Evolutionary conservation across 2,329 filamentous ascomycete species (phyloP).

Genomic region (Beauveria scarabaeidicola): DNA sequence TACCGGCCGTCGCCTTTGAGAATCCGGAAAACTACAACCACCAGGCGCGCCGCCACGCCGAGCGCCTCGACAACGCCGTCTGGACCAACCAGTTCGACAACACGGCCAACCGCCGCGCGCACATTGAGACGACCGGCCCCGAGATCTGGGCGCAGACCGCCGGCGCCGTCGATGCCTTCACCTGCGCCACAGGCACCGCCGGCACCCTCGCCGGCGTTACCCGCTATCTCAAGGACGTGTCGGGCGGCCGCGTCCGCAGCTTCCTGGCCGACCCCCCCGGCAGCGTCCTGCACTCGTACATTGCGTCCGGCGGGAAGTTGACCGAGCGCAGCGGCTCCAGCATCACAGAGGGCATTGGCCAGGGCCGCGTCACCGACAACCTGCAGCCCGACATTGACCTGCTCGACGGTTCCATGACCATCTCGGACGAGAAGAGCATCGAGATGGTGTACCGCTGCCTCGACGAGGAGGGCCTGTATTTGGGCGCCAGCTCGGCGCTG

Average conservation of each 20-base stretch:
- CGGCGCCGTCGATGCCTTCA: conserved; percentile 86
- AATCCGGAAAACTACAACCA: conserved; percentile 98
- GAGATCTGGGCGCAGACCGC: conserved; percentile 93
- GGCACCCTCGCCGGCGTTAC: conserved; percentile 87
- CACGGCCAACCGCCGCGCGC: conserved; percentile 82
- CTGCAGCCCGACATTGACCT: conserved; percentile 74
- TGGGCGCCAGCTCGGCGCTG: conserved; percentile 85
- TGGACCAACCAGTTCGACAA: conserved; percentile 99
- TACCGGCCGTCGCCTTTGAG: conserved; percentile 91
- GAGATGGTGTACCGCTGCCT: conserved; percentile 96
- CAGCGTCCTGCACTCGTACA: conserved; percentile 86
- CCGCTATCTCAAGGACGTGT: conserved; percentile 77
- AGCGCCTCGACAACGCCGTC: conserved; percentile 74
- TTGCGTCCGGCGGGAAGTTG: conserved; percentile 74
- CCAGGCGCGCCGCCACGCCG: conserved; percentile 85
- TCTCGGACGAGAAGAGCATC: conserved; percentile 89
- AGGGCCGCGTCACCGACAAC: conserved; percentile 95
- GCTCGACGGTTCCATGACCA: conserved; percentile 74
- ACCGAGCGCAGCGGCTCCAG: conserved; percentile 74
- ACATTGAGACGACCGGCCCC: conserved; percentile 93
- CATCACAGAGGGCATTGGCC: conserved; percentile 96
- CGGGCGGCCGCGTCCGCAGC: conserved; percentile 68
- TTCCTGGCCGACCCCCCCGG: conserved; percentile 93
- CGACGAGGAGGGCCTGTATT: conserved; percentile 90
- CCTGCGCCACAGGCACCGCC: conserved; percentile 86